Evolutionary conservation across 2,329 filamentous ascomycete species (phyloP).

Genomic region (Cladosporium phlei): DNA sequence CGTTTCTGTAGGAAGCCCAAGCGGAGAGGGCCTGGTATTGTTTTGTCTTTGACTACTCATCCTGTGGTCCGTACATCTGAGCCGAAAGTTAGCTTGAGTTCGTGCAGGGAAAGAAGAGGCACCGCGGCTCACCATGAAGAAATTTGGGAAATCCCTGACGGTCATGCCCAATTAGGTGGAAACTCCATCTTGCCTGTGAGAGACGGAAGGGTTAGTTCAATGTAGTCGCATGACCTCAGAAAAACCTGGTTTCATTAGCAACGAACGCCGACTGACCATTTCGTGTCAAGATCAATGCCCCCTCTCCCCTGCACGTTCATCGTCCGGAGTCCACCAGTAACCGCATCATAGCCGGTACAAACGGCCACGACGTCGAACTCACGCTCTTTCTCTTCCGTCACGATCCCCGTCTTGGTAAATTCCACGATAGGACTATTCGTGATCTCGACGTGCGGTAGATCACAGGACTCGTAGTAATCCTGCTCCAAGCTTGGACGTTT

Average conservation of each 20-base stretch:
- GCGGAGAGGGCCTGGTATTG: no score
- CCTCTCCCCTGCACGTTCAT: slow-evolving; percentile 31
- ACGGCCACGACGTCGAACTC: slow-evolving; percentile 42
- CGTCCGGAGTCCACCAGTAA: slow-evolving; percentile 32
- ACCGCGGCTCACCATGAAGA: background rate
- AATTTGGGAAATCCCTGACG: slow-evolving; percentile 30
- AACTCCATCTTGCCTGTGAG: slow-evolving; percentile 36
- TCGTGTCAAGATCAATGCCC: slow-evolving; percentile 38
- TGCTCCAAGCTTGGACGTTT: slow-evolving; percentile 43
- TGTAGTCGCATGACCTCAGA: no score
- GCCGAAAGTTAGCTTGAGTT: no score
- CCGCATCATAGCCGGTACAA: slow-evolving; percentile 43
- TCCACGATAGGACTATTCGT: slow-evolving; percentile 39
- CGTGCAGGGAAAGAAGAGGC: no score
- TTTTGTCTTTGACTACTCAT: background rate
- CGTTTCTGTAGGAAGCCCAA: background rate
- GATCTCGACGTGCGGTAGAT: slow-evolving; percentile 39
- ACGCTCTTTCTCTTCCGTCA: slow-evolving; percentile 36
- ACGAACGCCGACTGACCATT: no score
- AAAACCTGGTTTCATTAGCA: no score
- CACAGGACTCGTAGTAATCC: slow-evolving; percentile 44
- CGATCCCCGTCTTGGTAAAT: slow-evolving; percentile 41
- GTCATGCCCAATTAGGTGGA: slow-evolving; percentile 38
- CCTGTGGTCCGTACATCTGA: background rate
- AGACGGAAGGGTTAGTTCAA: no score